phyloP scores from a whole-genome alignment of 768 basidiomycete genomes.

The Phaeolepiota aurea region DNA sequence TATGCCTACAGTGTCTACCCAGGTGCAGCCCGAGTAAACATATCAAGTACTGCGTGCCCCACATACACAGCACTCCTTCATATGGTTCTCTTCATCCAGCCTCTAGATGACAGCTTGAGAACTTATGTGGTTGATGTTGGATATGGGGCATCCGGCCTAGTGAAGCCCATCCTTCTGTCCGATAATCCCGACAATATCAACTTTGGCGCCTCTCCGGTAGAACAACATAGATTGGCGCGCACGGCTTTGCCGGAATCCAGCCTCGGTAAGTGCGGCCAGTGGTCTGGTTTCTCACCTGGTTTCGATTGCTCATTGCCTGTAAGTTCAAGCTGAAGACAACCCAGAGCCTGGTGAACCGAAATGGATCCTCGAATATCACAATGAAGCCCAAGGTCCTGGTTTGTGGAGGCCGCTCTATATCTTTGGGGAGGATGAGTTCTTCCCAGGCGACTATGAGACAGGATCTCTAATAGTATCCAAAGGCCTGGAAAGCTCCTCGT shows the following conservation, averaged over 20 bases:
- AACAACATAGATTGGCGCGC: not conserved
- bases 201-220: not conserved
- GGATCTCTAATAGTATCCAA: not conserved
- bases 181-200: not conserved
- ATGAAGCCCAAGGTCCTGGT: not conserved
- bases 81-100: not conserved
- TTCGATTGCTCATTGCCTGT: not conserved
- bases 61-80: not conserved
- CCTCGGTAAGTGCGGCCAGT: not conserved
- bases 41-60: not conserved
- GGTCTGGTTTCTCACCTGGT: not conserved
- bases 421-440: not conserved
- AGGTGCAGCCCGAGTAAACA: not conserved
- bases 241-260: not conserved
- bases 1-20: not conserved
- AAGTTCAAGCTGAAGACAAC: not conserved
- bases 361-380: not conserved
- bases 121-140: not conserved
- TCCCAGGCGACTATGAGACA: not conserved
- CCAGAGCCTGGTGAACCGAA: not conserved
- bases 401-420: not conserved
- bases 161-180: not conserved
- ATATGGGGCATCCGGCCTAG: not conserved
- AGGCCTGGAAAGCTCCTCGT: not conserved
- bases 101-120: not conserved